Evolutionary conservation across 2,329 filamentous ascomycete genomes (phyloP).

Genomic region (Aspergillus sp.): DNA sequence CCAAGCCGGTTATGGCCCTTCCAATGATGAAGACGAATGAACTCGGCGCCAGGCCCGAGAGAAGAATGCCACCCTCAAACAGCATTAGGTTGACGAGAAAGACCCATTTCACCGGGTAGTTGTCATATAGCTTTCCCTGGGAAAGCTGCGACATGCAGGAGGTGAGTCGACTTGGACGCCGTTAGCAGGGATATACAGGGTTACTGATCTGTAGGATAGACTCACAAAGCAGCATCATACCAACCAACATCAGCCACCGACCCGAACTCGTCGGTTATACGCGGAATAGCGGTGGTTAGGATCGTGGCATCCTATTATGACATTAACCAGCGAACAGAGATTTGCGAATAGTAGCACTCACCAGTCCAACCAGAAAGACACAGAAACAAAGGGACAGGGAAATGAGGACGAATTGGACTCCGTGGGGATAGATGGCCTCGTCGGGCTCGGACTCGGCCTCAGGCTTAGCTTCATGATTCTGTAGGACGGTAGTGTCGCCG

Average conservation of each 20-base stretch:
- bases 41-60: background rate
- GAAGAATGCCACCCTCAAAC: background rate
- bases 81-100: background rate
- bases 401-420: background rate
- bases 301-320: background rate
- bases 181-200: background rate
- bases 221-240: slow-evolving; percentile 5
- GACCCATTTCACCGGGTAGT: background rate
- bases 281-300: background rate
- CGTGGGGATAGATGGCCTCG: background rate
- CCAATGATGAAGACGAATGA: background rate
- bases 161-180: background rate
- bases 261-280: slow-evolving; percentile 1
- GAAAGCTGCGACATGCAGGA: slow-evolving; percentile 1
- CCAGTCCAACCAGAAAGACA: background rate
- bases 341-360: background rate
- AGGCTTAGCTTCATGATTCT: background rate
- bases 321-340: no score
- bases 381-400: slow-evolving; percentile 7
- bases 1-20: background rate
- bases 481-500: background rate
- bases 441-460: background rate
- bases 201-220: background rate
- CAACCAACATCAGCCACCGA: slow-evolving; percentile 1
- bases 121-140: slow-evolving; percentile 1